Base-by-base conservation (phyloP, 2,329 filamentous ascomycete species). In the Apiospora kogelbergensis region DNA sequence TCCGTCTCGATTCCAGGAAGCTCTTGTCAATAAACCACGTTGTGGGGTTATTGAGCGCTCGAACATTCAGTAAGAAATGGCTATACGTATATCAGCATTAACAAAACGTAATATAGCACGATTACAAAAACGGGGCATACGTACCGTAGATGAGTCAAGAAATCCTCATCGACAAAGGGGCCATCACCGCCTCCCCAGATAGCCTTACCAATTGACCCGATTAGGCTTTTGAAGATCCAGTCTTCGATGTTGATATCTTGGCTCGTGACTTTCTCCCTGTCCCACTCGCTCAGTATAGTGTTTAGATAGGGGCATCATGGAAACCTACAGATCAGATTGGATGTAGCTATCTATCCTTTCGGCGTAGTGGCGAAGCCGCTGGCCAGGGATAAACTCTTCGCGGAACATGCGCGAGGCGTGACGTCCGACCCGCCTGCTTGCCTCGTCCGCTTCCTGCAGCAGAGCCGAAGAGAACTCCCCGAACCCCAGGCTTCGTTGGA, bases 351-450 rank as follows among this genome's bases (percentile, higher is more conserved):
- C 70, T 20, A 71, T 33, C 24, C 33, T 48, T 20, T 65, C 30
- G 68, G 68, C 53, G 30, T 71, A 69, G 15, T 63, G 30, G 3
- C 63, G 63, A 24, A 67, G 68, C 22, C 67, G 70, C 4, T 17
- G 22, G 26, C 63, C 60, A 9, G 68, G 68, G 9, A 71, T 70
- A 57, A 71, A 71, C 48, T 71, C 70, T 41, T 70, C 66, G 15
- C 68, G 70, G n/a, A 71, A 71, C 40, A 71, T 37, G 30, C 69
- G 68, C 17, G 69, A 70, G 15, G 66, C 33, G 7, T 64, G n/a
- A 1, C 63, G 45, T 2, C 60, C 57, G 30, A 71, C 68, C 15
- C 48, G 33, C 7, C 63, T 66, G 53, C 70, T 71, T 30, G 41
- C 17, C 24, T 66, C 46, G 11, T 66, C 42, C 60, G 64, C 53